Percentiles rank a stretch among this genome's conserved stretches.
These are phyloP conservation scores for Sclerotinia spermophila DNA, from an alignment of 2,329 filamentous ascomycete species.

Conservation along the genomic window DNA sequence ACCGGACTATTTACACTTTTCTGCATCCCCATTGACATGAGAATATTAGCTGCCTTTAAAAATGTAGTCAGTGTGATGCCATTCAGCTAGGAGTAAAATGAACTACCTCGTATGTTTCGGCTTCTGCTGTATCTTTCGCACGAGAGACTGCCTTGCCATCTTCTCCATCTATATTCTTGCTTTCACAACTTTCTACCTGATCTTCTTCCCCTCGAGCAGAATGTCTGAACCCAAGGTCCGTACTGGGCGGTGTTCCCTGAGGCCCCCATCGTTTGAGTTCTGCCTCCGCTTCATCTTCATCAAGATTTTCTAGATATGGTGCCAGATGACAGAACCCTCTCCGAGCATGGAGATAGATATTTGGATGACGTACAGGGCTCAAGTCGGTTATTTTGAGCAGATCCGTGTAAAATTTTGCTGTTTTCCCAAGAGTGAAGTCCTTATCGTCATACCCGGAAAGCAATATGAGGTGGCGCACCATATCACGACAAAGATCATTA, in stretches of 20 bases:
- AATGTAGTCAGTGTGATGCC: background rate
- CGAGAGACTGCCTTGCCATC: background rate
- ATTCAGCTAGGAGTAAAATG: too few relatives aligned
- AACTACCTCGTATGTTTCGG: background rate
- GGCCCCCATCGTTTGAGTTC: background rate
- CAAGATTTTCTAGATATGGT: background rate
- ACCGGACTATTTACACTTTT: background rate
- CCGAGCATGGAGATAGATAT: background rate
- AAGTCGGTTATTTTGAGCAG: background rate
- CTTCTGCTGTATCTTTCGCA: too few relatives aligned
- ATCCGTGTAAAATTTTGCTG: background rate
- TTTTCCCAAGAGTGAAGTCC: background rate
- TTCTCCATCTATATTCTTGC: background rate
- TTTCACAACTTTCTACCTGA: accelerated
- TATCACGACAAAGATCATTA: background rate
- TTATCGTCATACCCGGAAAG: background rate
- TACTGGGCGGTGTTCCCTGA: accelerated
- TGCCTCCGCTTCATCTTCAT: background rate
- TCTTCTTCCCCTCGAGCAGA: accelerated
- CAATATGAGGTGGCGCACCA: background rate
- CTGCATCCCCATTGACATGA: background rate
- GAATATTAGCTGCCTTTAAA: background rate
- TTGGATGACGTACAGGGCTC: background rate
- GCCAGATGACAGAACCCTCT: background rate
- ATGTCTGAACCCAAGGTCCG: accelerated